These are phyloP conservation scores for Rhizophagus sp. DNA, from an alignment of 192 early-diverging fungal species.

Conservation along the genomic window DNA sequence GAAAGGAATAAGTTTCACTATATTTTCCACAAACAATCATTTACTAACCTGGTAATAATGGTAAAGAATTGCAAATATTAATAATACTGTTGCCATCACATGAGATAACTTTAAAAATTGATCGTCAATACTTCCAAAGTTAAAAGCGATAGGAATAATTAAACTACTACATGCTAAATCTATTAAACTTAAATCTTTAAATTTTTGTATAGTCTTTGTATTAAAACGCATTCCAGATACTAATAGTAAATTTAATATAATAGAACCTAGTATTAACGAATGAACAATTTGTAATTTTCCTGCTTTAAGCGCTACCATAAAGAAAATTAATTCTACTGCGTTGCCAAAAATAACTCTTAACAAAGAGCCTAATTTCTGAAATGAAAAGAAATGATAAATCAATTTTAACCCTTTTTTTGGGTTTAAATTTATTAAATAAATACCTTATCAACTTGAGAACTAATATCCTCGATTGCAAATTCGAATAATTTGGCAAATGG, in stretches of 20 bases:
- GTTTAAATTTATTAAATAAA: conserved; percentile 21
- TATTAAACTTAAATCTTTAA: conserved; percentile 66
- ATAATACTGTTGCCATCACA: conserved; percentile 65
- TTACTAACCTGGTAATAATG: conserved; percentile 78
- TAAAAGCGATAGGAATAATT: conserved; percentile 69
- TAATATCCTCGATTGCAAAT: conserved; percentile 74
- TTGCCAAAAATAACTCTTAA: conserved; percentile 76
- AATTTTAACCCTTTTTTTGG: conserved; percentile 27
- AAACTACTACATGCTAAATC: conserved; percentile 64
- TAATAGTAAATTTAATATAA: conserved; percentile 83
- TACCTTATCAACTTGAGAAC: conserved; percentile 66
- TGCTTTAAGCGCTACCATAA: conserved; percentile 67
- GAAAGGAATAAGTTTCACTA: background rate
- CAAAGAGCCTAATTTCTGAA: conserved; percentile 48
- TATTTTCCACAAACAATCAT: no score
- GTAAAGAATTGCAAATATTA: conserved; percentile 66
- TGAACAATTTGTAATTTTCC: conserved; percentile 67
- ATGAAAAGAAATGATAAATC: no score
- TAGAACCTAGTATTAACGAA: conserved; percentile 70
- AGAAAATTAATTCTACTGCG: conserved; percentile 83
- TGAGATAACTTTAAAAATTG: conserved; percentile 61
- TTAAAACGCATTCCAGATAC: conserved; percentile 74
- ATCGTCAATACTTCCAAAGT: conserved; percentile 47
- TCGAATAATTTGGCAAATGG: conserved; percentile 85
- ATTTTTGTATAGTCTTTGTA: conserved; percentile 46